phyloP scores from a whole-genome alignment of 306 rosid species.

The Trifolium repens region DNA sequence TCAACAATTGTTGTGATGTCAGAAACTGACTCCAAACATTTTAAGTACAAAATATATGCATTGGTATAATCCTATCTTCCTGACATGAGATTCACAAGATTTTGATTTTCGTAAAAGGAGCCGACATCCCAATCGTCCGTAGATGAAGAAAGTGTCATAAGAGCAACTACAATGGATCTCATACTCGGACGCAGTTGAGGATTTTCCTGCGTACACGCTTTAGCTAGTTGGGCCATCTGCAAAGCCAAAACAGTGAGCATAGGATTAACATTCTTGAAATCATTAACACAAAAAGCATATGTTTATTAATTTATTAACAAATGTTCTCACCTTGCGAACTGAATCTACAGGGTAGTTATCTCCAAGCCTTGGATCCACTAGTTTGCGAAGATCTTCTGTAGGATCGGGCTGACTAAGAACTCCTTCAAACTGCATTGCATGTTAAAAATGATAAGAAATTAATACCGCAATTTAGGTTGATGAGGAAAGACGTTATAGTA shows the following conservation, averaged over 20 bases:
- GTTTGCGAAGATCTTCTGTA: slow-evolving; percentile 62
- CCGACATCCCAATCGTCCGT: slow-evolving; percentile 89
- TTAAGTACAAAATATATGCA: slow-evolving; percentile 5
- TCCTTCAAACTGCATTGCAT: slow-evolving; percentile 72
- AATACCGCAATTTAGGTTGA: slow-evolving; percentile 11
- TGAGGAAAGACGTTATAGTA: slow-evolving; percentile 9
- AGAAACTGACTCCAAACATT: slow-evolving; percentile 29
- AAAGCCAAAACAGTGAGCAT: slow-evolving; percentile 39
- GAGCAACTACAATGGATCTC: slow-evolving; percentile 95
- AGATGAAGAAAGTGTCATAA: slow-evolving; percentile 85
- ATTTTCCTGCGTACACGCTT: slow-evolving; percentile 80
- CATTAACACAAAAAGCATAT: not conserved
- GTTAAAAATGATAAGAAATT: slow-evolving; percentile 13
- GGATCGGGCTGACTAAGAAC: slow-evolving; percentile 71
- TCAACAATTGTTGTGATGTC: slow-evolving; percentile 14
- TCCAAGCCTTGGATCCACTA: slow-evolving; percentile 82
- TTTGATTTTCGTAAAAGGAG: slow-evolving; percentile 75
- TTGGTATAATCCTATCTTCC: slow-evolving; percentile 68
- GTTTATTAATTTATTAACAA: slow-evolving; percentile 3
- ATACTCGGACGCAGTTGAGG: slow-evolving; percentile 91
- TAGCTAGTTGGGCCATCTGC: slow-evolving; percentile 90
- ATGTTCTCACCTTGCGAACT: slow-evolving; percentile 71
- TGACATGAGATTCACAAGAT: slow-evolving; percentile 78
- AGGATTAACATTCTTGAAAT: slow-evolving; percentile 22
- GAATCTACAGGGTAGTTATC: slow-evolving; percentile 83